A percentile compares a stretch with the other conserved stretches of the same genome.
phyloP scores from a whole-genome alignment of 768 basidiomycete species.

The Trametes gibbosa region DNA sequence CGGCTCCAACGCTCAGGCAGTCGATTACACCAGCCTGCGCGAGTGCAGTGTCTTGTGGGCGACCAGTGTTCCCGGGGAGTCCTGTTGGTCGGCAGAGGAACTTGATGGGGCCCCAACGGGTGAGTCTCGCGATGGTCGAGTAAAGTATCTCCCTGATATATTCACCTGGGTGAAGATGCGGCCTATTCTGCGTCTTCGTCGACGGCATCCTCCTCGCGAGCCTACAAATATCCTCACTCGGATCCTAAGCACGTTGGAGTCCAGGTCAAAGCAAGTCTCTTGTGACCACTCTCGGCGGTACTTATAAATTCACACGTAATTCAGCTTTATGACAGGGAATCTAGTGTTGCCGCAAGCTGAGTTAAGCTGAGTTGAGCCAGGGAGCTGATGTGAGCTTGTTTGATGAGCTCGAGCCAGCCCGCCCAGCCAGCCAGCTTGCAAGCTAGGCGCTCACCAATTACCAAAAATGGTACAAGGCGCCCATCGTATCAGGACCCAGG shows the following conservation, averaged over 20 bases:
- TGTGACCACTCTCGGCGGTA: not conserved
- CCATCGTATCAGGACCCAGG: too few relatives aligned
- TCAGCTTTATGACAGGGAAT: constrained; percentile 66
- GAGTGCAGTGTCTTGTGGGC: constrained; percentile 72
- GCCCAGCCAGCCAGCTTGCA: too few relatives aligned
- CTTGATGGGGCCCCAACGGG: constrained; percentile 27
- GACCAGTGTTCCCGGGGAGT: constrained; percentile 68
- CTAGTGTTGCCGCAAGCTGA: too few relatives aligned
- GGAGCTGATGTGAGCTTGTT: too few relatives aligned
- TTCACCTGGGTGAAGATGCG: not conserved
- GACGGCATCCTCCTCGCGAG: constrained; percentile 22
- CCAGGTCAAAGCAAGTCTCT: constrained; percentile 58
- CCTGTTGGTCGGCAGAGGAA: constrained; percentile 49
- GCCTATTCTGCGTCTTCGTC: not conserved
- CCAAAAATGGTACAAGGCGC: too few relatives aligned
- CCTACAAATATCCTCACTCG: constrained; percentile 68
- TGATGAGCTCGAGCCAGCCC: too few relatives aligned
- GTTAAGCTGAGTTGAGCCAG: too few relatives aligned
- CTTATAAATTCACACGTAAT: not conserved
- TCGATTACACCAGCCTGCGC: constrained; percentile 51
- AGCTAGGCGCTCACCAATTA: too few relatives aligned
- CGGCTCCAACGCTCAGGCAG: constrained; percentile 16
- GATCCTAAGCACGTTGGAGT: constrained; percentile 58
- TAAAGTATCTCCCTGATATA: not conserved
- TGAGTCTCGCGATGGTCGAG: not conserved